A percentile compares a stretch with the other conserved stretches of the same genome.
Conservation (phyloP, 2,329 filamentous ascomycete species). For the Pseudogymnoascus sp. region DNA sequence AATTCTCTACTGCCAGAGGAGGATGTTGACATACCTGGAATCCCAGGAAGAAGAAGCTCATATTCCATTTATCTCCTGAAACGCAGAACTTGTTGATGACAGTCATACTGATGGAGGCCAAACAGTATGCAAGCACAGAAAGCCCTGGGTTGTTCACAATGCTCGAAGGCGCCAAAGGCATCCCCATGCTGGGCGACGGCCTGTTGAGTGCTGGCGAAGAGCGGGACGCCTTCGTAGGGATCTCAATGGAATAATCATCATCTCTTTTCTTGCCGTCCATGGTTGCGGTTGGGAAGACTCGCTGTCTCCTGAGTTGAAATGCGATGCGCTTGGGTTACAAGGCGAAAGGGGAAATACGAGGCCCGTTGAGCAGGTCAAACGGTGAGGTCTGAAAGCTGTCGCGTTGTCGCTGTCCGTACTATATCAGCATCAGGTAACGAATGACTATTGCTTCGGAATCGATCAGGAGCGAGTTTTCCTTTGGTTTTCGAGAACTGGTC, state of each 20-base stretch:
- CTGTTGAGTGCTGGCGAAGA: conserved; percentile 37
- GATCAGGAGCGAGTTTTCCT: background rate
- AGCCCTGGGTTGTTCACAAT: conserved; percentile 70
- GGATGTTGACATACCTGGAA: conserved; percentile 66
- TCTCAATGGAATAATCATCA: conserved; percentile 65
- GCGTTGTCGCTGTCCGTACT: background rate
- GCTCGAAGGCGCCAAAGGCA: conserved; percentile 23
- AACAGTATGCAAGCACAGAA: conserved; percentile 84
- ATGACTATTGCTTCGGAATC: background rate
- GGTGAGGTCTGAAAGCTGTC: conserved; percentile 6
- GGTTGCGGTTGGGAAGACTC: conserved; percentile 26
- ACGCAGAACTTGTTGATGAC: conserved; percentile 99
- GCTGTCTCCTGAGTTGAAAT: conserved; percentile 5
- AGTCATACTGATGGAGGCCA: conserved; percentile 97
- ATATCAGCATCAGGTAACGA: conserved; percentile 6
- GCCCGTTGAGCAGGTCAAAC: conserved; percentile 4
- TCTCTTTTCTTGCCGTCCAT: conserved; percentile 92
- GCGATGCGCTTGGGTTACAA: background rate
- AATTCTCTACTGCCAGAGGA: background rate
- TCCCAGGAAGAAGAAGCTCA: conserved; percentile 91
- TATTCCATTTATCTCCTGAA: conserved; percentile 83
- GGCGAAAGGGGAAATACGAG: background rate
- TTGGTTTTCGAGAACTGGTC: conserved; percentile 6
- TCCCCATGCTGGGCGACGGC: conserved; percentile 35
- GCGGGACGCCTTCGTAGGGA: conserved; percentile 50